Base-by-base conservation (phyloP, 2,329 filamentous ascomycete genomes). In the Colletotrichum tropicale region DNA sequence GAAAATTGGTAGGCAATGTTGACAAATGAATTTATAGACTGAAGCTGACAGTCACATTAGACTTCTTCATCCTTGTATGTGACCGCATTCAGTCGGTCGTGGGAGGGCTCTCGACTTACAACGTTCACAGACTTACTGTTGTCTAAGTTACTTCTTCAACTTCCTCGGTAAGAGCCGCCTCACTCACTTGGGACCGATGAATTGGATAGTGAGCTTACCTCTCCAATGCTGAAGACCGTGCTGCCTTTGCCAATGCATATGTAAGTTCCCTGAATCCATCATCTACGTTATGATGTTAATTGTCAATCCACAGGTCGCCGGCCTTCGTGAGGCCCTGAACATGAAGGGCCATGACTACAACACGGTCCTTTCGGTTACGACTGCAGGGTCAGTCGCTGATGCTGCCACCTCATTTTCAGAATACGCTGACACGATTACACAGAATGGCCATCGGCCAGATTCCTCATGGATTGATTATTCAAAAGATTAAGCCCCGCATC, bases 301-400 rank as follows among this genome's bases (percentile, higher is more conserved):
- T 15, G 26, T 4, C 26, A n/a, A 26, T 32, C 0, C 6, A 5
- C 38, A 77, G 74, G 70, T 93, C 16, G 91, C 91, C 8, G 90
- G 91, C 0, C 83, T 93, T 8, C 88, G 91, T 67, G 86, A 86
- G 38, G 91, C 92, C 58, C 86, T 94, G 7, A 78, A 85, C 0
- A 81, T 94, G 55, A 82, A 79, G 7, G 88, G 88, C 24, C 90
- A 92, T 77, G 91, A 93, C 78, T 94, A 93, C 84, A 94, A 94
- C 75, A 82, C 84, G 9, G 85, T 93, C 1, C 85, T 94, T 2
- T 91, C 91, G 5, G 80, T 91, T 67, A 77, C 76, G 2, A 77
- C 76, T 3, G 76, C 76, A 12, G 70, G 76, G 76, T 74, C 65
- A 36, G 73, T 21, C 34, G 5, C 3, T 32, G 2, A n/a, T n/a